Evolutionary conservation across 371 early-diverging fungal species (phyloP), one percentile per base, ranked within the genome.

Genomic region (Blakeslea trispora): DNA sequence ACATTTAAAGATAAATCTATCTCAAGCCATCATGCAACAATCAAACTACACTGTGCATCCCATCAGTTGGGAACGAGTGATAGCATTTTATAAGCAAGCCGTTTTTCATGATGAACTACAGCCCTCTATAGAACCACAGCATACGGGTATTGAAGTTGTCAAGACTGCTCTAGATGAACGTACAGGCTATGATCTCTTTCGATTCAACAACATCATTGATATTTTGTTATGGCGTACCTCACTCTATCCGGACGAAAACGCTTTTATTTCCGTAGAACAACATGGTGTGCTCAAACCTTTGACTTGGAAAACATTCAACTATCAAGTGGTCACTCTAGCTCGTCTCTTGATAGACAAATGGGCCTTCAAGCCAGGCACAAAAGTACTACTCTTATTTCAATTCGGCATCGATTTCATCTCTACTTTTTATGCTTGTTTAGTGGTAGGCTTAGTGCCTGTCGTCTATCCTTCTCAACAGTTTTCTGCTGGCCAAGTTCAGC

Each of bases 361-460:
- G 6, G 14, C 14, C 0, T 67, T 85, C 6, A 75, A 69, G 34
- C 64, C 84, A 0, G 85, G 86, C 6, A 84, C 81, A 34, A 81
- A 82, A 48, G 89, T 89, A 3, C 55, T 93, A 28, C 52, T 93
- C 7, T 61, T 89, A 8, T 75, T 88, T 32, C 81, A 89, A 11
- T 90, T 82, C 60, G 86, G 91, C 5, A 32, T 89, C 22, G 93
- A 93, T 50, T 85, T 87, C 66, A 78, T 89, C 1, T 73, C 77
- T 8, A 79, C 91, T 0, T 59, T 95, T 15, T 90, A 91, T 66
- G 92, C 91, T 19, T 92, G 91, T 57, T 73, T 94, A 65, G 86
- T 90, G 2, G 66, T 88, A 1, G 94, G 94, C 3, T 74, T 90
- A 1, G 75, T 89, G 1, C 84, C 90, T 7, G 83, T 94, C 28